phyloP scores from a whole-genome alignment of 179 eudicot genomes.

The Beta corolliflora region DNA sequence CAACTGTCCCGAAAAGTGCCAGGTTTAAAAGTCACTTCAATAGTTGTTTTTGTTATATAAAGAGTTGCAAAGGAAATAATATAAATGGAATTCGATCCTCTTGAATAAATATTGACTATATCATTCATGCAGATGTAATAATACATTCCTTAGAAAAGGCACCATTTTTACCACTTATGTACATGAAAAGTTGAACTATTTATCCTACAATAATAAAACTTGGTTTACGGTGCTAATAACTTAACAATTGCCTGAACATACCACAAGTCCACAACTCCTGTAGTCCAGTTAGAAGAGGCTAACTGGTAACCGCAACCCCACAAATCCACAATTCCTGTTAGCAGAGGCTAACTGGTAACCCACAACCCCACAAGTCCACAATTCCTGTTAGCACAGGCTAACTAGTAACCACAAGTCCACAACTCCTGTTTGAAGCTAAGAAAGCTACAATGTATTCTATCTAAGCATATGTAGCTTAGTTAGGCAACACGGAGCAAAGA shows the following conservation, averaged over 20 bases:
- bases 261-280: background rate
- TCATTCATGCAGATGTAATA: background rate
- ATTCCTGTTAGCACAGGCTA: constrained; percentile 29
- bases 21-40: too few species aligned
- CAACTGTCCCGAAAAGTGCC: too few species aligned
- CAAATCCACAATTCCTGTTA: background rate
- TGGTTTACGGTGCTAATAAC: background rate
- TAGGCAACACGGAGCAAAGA: background rate
- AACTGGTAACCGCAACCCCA: background rate
- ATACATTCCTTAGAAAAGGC: background rate
- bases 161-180: background rate
- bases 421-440: constrained; percentile 2
- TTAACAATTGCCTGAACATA: constrained; percentile 2
- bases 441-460: background rate
- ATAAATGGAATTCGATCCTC: too few species aligned
- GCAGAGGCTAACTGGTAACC: constrained; percentile 25
- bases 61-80: too few species aligned
- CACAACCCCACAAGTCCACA: background rate
- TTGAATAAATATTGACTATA: background rate
- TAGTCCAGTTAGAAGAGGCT: constrained; percentile 23
- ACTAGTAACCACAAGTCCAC: background rate
- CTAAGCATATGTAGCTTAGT: background rate
- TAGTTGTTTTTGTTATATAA: too few species aligned
- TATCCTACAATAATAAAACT: constrained; percentile 4
- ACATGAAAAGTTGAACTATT: constrained; percentile 9